Evolutionary conservation across 2,329 filamentous ascomycete genomes (phyloP).

Genomic region (Ophiocordyceps australis): DNA sequence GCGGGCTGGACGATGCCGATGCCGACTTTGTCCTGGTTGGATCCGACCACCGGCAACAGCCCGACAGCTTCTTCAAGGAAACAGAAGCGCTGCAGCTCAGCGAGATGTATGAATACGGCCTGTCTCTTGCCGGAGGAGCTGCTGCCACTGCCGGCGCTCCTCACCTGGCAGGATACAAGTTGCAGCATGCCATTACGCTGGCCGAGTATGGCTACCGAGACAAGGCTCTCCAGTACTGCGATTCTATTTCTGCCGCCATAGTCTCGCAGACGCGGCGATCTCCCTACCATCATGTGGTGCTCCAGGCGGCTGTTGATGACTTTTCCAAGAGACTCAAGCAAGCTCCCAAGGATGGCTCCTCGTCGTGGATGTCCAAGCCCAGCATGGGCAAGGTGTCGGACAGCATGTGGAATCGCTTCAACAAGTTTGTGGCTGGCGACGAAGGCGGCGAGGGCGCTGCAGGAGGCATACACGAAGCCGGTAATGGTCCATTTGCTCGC

Average conservation of each 20-base stretch:
- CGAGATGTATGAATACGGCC: constrained; percentile 84
- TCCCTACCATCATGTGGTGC: constrained; percentile 62
- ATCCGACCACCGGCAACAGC: constrained; percentile 57
- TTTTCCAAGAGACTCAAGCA: constrained; percentile 68
- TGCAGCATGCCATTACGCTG: constrained; percentile 69
- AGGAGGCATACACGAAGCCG: constrained; percentile 37
- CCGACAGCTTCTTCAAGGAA: constrained; percentile 58
- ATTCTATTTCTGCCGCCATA: constrained; percentile 59
- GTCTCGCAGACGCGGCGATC: constrained; percentile 69
- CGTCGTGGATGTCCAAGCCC: constrained; percentile 85
- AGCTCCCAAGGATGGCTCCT: constrained; percentile 62
- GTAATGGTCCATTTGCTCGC: constrained; percentile 65
- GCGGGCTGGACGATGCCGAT: constrained; percentile 65
- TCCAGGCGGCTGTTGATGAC: constrained; percentile 68
- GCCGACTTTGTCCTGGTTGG: constrained; percentile 72
- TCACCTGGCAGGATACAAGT: constrained; percentile 79
- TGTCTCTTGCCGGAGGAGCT: constrained; percentile 45
- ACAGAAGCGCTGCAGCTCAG: constrained; percentile 82
- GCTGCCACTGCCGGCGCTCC: constrained; percentile 43
- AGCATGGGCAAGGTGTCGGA: constrained; percentile 93
- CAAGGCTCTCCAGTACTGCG: constrained; percentile 84
- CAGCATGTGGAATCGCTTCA: constrained; percentile 82
- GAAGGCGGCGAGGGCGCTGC: constrained; percentile 66
- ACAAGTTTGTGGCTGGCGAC: constrained; percentile 88
- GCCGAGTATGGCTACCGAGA: constrained; percentile 68